phyloP scores from a whole-genome alignment of 2,329 filamentous ascomycete species.

The Exserohilum rostratum region DNA sequence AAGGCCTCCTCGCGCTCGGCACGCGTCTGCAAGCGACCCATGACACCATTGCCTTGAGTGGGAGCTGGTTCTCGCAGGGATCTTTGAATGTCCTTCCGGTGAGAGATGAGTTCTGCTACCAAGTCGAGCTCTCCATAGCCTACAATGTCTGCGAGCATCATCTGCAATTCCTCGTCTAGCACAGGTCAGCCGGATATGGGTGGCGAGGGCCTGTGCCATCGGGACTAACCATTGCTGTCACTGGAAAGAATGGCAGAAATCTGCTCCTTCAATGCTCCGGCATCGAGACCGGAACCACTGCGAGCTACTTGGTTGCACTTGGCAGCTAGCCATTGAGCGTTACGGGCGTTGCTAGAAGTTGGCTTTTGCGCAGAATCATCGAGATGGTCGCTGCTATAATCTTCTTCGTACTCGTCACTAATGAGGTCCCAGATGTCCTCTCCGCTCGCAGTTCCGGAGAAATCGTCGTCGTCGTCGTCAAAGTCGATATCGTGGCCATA shows the following conservation, averaged over 20 bases:
- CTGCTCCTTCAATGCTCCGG: conserved; percentile 76
- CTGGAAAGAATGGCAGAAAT: conserved; percentile 76
- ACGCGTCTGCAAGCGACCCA: conserved; percentile 70
- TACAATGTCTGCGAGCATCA: conserved; percentile 83
- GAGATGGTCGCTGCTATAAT: conserved; percentile 68
- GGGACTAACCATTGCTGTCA: conserved; percentile 55
- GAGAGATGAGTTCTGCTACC: conserved; percentile 84
- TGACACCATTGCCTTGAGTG: conserved; percentile 53
- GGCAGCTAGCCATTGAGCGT: conserved; percentile 71
- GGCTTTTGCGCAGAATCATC: conserved; percentile 56
- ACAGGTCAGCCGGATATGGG: conserved; percentile 4
- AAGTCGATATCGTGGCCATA: conserved; percentile 66
- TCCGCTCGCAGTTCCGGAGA: conserved; percentile 65
- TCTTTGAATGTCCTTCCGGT: conserved; percentile 68
- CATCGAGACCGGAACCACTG: conserved; percentile 69
- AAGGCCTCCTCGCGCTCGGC: conserved; percentile 80
- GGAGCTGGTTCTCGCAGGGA: conserved; percentile 34
- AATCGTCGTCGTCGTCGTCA: conserved; percentile 71
- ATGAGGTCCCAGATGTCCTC: conserved; percentile 95
- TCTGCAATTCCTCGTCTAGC: conserved; percentile 84
- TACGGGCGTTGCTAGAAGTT: conserved; percentile 52
- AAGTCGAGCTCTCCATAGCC: conserved; percentile 94
- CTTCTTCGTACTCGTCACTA: conserved; percentile 71
- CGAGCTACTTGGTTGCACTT: conserved; percentile 72
- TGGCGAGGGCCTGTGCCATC: background rate